phyloP scores from a whole-genome alignment of 805 yeast species.

The Sugiyamaella qingdaonensis region DNA sequence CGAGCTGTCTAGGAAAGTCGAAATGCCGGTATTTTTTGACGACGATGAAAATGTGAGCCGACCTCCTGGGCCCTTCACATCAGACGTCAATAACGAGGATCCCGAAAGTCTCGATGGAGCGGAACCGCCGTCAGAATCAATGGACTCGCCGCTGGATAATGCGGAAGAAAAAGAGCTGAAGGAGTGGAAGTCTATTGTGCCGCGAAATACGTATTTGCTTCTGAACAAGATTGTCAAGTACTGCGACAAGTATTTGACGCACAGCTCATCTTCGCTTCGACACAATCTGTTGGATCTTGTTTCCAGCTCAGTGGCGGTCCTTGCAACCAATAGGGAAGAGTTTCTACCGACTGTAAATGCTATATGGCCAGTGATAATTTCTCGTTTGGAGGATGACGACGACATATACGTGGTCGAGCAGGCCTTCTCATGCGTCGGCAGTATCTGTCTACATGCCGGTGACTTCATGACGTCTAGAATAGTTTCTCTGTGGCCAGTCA shows the following conservation, averaged over 20 bases:
- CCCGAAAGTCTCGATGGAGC: slow-evolving; percentile 36
- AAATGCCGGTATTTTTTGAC: neutral
- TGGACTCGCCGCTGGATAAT: slow-evolving; percentile 30
- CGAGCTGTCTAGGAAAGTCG: slow-evolving; percentile 6
- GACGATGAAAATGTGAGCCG: slow-evolving; percentile 7
- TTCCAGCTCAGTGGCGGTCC: slow-evolving; percentile 43
- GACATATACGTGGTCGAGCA: slow-evolving; percentile 32
- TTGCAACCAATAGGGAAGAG: slow-evolving; percentile 46
- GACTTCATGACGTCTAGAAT: slow-evolving; percentile 37
- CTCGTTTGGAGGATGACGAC: slow-evolving; percentile 27
- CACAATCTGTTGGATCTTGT: slow-evolving; percentile 53
- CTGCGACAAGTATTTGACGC: slow-evolving; percentile 66
- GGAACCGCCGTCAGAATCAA: slow-evolving; percentile 12
- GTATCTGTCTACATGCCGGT: slow-evolving; percentile 25
- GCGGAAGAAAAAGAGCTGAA: slow-evolving; percentile 29
- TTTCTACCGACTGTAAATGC: slow-evolving; percentile 50
- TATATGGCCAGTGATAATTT: slow-evolving; percentile 46
- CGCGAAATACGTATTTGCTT: slow-evolving; percentile 53
- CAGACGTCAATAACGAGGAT: slow-evolving; percentile 36
- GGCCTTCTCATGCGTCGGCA: slow-evolving; percentile 29
- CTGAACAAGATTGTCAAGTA: slow-evolving; percentile 61
- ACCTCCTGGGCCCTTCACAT: slow-evolving; percentile 21
- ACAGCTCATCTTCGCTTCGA: slow-evolving; percentile 55
- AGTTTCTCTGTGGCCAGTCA: slow-evolving; percentile 20
- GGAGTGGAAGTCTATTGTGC: slow-evolving; percentile 67